phyloP scores from a whole-genome alignment of 2,329 filamentous ascomycete species.

The Sporothrix dimorphospora region DNA sequence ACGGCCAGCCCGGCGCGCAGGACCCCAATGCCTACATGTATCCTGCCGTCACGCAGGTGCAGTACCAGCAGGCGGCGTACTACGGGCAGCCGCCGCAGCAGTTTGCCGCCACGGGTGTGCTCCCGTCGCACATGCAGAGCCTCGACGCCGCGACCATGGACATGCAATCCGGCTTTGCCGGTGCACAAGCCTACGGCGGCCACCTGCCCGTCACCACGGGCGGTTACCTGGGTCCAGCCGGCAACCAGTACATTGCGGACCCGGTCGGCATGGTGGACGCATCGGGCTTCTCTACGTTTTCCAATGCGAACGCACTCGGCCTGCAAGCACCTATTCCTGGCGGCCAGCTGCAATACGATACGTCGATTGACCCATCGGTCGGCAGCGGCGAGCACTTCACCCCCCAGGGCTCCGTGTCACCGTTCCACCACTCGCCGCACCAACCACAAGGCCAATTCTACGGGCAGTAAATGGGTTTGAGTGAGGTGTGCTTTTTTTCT shows the following conservation, averaged over 20 bases:
- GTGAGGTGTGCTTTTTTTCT: background rate
- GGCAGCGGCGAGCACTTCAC: conserved; percentile 43
- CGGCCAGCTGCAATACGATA: conserved; percentile 41
- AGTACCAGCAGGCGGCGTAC: conserved; percentile 32
- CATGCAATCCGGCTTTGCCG: conserved; percentile 30
- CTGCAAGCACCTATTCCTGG: conserved; percentile 40
- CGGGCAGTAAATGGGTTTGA: conserved; percentile 14
- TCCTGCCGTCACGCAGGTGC: conserved; percentile 28
- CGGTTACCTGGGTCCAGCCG: conserved; percentile 31
- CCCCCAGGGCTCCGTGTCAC: conserved; percentile 49
- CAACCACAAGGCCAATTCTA: conserved; percentile 41
- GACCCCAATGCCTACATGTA: conserved; percentile 30
- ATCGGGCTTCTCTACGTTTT: conserved; percentile 40
- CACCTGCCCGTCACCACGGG: conserved; percentile 41
- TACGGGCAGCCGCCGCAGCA: conserved; percentile 29
- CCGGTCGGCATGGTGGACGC: conserved; percentile 41
- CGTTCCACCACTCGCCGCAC: conserved; percentile 49
- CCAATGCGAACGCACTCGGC: conserved; percentile 43
- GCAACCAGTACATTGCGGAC: conserved; percentile 41
- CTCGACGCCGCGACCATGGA: conserved; percentile 33
- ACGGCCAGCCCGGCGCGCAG: conserved; percentile 28
- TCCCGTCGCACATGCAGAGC: conserved; percentile 34
- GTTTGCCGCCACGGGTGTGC: conserved; percentile 21
- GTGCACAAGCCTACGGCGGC: conserved; percentile 36
- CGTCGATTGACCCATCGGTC: conserved; percentile 40